Evolutionary conservation across 129 eudicot genomes (phyloP).

Genomic region (Scalesia atractyloides): DNA sequence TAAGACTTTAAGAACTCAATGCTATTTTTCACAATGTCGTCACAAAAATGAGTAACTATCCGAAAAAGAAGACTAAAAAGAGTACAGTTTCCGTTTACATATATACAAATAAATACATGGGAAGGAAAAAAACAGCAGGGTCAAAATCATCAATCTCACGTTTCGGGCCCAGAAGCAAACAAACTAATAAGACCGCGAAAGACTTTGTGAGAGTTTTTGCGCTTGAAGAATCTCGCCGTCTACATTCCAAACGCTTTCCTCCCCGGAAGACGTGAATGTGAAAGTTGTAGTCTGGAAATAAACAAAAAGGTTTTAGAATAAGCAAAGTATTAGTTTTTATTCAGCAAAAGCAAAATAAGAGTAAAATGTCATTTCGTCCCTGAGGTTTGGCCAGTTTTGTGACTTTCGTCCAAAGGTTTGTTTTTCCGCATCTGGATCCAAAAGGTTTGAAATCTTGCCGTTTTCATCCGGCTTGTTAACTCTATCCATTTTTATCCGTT

Average conservation of each 20-base stretch:
- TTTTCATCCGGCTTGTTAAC: too few species aligned
- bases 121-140: conserved; percentile 1
- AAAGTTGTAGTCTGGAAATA: conserved; percentile 72
- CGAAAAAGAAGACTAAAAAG: not conserved
- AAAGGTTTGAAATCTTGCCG: too few species aligned
- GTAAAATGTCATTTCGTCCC: too few species aligned
- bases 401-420: too few species aligned
- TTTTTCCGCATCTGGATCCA: too few species aligned
- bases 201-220: conserved; percentile 90
- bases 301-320: not conserved
- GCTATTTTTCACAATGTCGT: conserved; percentile 8
- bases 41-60: conserved; percentile 17
- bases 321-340: not conserved
- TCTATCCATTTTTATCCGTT: too few species aligned
- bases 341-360: not conserved
- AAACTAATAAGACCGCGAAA: conserved; percentile 82
- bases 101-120: conserved; percentile 23
- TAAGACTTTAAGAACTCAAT: not conserved
- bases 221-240: conserved; percentile 91
- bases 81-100: conserved; percentile 3
- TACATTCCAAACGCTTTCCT: conserved; percentile 90
- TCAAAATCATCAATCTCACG: conserved; percentile 19
- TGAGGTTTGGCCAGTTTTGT: too few species aligned
- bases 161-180: conserved; percentile 92
- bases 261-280: conserved; percentile 84